Evolutionary conservation across 2,329 filamentous ascomycete species (phyloP).

Genomic region (Penicillium decumbens): DNA sequence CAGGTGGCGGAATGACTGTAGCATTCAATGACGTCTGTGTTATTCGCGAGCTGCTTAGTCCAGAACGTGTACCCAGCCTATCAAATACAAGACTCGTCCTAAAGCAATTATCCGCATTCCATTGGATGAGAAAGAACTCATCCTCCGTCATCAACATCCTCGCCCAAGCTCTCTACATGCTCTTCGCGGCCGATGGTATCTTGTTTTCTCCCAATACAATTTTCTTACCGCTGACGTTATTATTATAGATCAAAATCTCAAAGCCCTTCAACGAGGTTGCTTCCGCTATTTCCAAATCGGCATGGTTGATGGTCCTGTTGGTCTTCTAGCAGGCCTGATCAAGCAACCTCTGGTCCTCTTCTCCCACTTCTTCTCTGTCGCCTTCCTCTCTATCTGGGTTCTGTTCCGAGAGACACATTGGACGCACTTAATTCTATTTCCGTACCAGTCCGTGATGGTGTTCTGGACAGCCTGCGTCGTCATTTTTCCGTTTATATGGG

Average conservation of each 20-base stretch:
- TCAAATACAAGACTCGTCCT: conserved; percentile 63
- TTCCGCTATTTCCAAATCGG: conserved; percentile 84
- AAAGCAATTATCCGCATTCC: conserved; percentile 67
- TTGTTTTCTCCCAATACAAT: not conserved
- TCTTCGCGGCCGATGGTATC: conserved; percentile 76
- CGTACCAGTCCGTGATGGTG: conserved; percentile 63
- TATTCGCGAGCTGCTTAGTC: conserved; percentile 68
- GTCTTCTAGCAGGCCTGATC: conserved; percentile 76
- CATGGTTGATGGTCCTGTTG: conserved; percentile 70
- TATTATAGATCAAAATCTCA: conserved; percentile 59
- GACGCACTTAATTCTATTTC: conserved; percentile 59
- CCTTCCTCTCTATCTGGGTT: conserved; percentile 78
- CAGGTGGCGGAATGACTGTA: conserved; percentile 96
- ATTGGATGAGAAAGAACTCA: conserved; percentile 79
- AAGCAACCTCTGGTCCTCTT: conserved; percentile 71
- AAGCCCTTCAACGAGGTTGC: conserved; percentile 79
- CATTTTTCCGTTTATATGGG: conserved; percentile 75
- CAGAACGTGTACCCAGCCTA: conserved; percentile 63
- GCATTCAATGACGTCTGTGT: conserved; percentile 88
- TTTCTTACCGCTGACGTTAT: conserved; percentile 9
- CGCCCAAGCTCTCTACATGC: conserved; percentile 84
- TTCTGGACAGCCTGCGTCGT: conserved; percentile 77
- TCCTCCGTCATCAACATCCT: conserved; percentile 94
- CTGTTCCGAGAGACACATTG: conserved; percentile 49
- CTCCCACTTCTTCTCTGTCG: conserved; percentile 92